Conservation (phyloP, 345 rosid genomes). For the Heritiera fomes region DNA sequence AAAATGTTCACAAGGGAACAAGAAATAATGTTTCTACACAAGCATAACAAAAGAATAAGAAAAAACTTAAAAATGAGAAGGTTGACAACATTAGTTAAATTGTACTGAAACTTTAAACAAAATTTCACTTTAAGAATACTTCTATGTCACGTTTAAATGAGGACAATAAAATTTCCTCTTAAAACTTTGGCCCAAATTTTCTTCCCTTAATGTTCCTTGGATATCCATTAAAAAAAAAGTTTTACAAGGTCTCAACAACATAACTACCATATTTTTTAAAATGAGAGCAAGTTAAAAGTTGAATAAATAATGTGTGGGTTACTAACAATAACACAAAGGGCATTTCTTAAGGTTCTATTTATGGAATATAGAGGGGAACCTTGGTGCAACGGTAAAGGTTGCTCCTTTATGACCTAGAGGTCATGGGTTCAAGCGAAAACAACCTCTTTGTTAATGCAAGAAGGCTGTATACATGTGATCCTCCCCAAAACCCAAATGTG, state of each 20-base stretch:
- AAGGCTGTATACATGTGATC: too few species aligned
- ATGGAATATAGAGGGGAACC: neutral
- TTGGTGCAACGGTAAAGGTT: too few species aligned
- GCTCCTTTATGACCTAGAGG: too few species aligned
- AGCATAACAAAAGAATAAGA: neutral
- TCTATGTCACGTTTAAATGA: neutral
- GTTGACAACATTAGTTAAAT: neutral
- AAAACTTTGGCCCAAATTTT: neutral
- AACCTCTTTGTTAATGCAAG: too few species aligned
- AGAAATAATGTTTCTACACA: neutral
- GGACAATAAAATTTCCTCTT: neutral
- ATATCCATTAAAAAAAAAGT: too few species aligned
- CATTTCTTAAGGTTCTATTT: neutral
- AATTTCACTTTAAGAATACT: neutral
- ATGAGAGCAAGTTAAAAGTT: neutral
- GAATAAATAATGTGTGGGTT: neutral
- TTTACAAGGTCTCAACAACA: neutral
- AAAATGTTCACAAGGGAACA: conserved; percentile 25
- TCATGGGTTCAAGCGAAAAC: too few species aligned
- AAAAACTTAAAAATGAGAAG: neutral
- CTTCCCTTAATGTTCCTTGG: neutral
- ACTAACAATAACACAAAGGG: neutral
- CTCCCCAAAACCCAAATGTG: too few species aligned
- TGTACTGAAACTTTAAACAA: neutral
- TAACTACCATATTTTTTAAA: too few species aligned